phyloP scores from a whole-genome alignment of 768 basidiomycete genomes.

The Panaeolus cyanescens region DNA sequence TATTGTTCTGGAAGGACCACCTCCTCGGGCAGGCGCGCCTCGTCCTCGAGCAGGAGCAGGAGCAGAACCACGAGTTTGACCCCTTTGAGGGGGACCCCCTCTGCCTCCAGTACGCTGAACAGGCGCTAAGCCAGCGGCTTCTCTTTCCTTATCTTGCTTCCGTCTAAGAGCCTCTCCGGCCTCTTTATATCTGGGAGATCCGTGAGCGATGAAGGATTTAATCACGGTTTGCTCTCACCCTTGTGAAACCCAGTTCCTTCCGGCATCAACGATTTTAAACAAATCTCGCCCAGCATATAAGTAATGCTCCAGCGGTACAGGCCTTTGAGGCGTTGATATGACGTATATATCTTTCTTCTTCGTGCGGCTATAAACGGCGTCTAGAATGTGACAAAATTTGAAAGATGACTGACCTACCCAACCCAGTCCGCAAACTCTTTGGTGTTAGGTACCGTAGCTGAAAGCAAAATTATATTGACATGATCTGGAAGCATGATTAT shows the following conservation, averaged over 20 bases:
- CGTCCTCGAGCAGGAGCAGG: conserved; percentile 43
- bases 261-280: conserved; percentile 90
- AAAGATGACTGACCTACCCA: conserved; percentile 59
- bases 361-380: conserved; percentile 66
- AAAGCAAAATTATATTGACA: conserved; percentile 95
- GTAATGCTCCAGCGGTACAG: conserved; percentile 96
- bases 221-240: conserved; percentile 59
- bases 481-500: conserved; percentile 99
- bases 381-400: not conserved
- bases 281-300: conserved; percentile 92
- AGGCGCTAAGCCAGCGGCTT: conserved; percentile 89
- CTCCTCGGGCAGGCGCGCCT: conserved; percentile 31
- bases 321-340: conserved; percentile 93
- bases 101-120: conserved; percentile 84
- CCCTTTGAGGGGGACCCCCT: conserved; percentile 62
- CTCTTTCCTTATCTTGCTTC: conserved; percentile 98
- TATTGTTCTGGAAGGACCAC: conserved; percentile 49
- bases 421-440: conserved; percentile 99
- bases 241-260: conserved; percentile 66
- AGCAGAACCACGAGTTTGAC: conserved; percentile 52
- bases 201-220: conserved; percentile 3
- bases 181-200: conserved; percentile 71
- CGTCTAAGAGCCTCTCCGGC: conserved; percentile 86
- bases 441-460: conserved; percentile 97
- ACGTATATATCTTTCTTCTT: conserved; percentile 99